Conservation (phyloP, 78 protist species). For the Dictyostelium discoideum region DNA sequence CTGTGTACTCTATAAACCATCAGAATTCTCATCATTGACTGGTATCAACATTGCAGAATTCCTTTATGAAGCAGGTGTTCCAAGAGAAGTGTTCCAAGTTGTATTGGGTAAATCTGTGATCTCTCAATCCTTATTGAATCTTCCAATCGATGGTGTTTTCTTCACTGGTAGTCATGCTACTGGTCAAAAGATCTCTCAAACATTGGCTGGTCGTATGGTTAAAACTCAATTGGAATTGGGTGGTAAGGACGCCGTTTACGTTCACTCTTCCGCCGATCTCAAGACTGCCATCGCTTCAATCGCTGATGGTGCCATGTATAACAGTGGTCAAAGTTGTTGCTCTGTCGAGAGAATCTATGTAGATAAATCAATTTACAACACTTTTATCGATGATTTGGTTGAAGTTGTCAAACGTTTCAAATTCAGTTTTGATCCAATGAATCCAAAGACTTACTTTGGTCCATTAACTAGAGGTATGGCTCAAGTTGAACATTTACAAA, state of each 20-base stretch:
- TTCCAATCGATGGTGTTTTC: conserved; percentile 80
- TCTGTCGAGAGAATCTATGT: conserved; percentile 85
- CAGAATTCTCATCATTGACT: conserved; percentile 52
- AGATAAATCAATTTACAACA: conserved; percentile 50
- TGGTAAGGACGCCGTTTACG: conserved; percentile 80
- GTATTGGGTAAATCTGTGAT: conserved; percentile 59
- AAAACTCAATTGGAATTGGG: conserved; percentile 67
- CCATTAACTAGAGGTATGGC: conserved; percentile 76
- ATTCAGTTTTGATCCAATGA: conserved; percentile 74
- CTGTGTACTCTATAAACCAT: conserved; percentile 78
- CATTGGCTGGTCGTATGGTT: conserved; percentile 66
- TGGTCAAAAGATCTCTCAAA: conserved; percentile 57
- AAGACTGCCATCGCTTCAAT: conserved; percentile 28
- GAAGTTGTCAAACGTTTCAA: conserved; percentile 26
- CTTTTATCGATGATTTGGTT: conserved; percentile 38
- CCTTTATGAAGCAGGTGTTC: conserved; percentile 75
- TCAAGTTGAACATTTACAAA: conserved; percentile 63
- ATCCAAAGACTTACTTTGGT: conserved; percentile 74
- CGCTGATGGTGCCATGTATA: conserved; percentile 85
- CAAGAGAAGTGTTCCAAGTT: conserved; percentile 58
- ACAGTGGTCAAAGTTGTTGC: conserved; percentile 82
- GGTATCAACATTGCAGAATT: conserved; percentile 62
- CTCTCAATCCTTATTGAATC: conserved; percentile 37
- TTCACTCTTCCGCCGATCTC: conserved; percentile 50
- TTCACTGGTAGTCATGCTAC: conserved; percentile 67